phyloP scores from a whole-genome alignment of 345 rosid genomes.

The Viola odorata region DNA sequence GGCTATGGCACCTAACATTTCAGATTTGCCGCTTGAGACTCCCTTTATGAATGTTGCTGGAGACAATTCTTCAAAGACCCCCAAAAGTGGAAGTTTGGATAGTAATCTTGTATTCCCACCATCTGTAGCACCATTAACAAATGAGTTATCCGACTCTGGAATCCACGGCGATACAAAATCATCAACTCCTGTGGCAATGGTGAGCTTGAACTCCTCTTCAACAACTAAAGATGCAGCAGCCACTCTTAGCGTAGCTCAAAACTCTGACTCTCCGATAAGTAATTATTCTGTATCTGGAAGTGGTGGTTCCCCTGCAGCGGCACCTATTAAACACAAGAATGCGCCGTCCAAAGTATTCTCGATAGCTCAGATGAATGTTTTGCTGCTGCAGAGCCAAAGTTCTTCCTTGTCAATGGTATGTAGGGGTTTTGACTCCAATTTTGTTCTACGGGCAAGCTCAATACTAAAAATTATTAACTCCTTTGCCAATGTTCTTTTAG shows the following conservation, averaged over 20 bases:
- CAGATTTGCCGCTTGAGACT: background rate
- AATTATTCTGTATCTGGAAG: background rate
- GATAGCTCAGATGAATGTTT: constrained; percentile 54
- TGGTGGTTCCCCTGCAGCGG: constrained; percentile 1
- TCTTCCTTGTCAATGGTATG: constrained; percentile 47
- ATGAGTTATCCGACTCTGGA: constrained; percentile 17
- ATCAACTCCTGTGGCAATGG: background rate
- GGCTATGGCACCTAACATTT: constrained; percentile 5
- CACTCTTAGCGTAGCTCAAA: background rate
- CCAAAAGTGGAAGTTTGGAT: constrained; percentile 16
- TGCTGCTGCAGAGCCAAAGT: constrained; percentile 43
- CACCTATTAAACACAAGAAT: constrained; percentile 25
- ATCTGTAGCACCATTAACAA: constrained; percentile 19
- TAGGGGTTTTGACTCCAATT: constrained; percentile 13
- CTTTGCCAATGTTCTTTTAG: constrained; percentile 31
- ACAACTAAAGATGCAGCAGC: constrained; percentile 19
- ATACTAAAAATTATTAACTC: background rate
- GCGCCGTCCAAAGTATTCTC: constrained; percentile 36
- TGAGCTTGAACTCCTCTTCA: constrained; percentile 12
- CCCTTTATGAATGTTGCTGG: background rate
- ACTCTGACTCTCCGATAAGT: background rate
- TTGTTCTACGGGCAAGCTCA: constrained; percentile 5
- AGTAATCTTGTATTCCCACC: constrained; percentile 14
- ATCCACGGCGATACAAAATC: constrained; percentile 6
- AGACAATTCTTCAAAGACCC: constrained; percentile 11